phyloP scores from a whole-genome alignment of 2,329 filamentous ascomycete species.

The Zymoseptoria pseudotritici region DNA sequence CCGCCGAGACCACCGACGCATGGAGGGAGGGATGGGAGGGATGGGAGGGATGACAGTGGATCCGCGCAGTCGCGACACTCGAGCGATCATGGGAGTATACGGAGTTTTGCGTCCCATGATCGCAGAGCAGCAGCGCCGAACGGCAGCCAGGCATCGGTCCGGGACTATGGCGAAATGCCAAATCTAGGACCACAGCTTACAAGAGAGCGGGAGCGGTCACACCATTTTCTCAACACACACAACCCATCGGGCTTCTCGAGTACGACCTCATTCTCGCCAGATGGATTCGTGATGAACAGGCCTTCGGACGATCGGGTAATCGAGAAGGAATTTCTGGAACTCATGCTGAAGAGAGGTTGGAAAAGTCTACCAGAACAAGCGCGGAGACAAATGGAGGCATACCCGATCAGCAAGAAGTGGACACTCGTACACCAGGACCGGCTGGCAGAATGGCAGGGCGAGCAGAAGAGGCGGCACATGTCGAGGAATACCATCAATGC shows the following conservation, averaged over 20 bases:
- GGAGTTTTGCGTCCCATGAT: conserved; percentile 55
- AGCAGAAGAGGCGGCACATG: conserved; percentile 78
- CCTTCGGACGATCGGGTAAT: conserved; percentile 76
- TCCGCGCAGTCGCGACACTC: conserved; percentile 23
- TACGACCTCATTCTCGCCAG: conserved; percentile 43
- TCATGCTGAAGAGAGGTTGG: conserved; percentile 98
- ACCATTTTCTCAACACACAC: conserved; percentile 35
- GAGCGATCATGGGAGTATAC: conserved; percentile 56
- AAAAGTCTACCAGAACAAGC: conserved; percentile 95
- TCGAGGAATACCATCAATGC: conserved; percentile 60
- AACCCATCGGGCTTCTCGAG: conserved; percentile 42
- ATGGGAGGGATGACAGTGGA: conserved; percentile 40
- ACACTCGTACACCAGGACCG: conserved; percentile 92
- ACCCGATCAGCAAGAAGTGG: conserved; percentile 94
- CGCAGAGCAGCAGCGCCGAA: conserved; percentile 30
- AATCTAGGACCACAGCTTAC: conserved; percentile 34
- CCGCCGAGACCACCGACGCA: conserved; percentile 24
- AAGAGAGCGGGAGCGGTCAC: conserved; percentile 29
- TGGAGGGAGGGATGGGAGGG: conserved; percentile 16
- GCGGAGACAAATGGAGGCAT: conserved; percentile 89
- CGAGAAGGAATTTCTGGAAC: conserved; percentile 80
- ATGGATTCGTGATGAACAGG: conserved; percentile 58
- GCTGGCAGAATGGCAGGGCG: conserved; percentile 85
- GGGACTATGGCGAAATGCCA: conserved; percentile 37
- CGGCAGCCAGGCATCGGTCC: conserved; percentile 44